Evolutionary conservation across 768 basidiomycete species (phyloP), one percentile per base, ranked within the genome.

Genomic region (Butyriboletus loyo): DNA sequence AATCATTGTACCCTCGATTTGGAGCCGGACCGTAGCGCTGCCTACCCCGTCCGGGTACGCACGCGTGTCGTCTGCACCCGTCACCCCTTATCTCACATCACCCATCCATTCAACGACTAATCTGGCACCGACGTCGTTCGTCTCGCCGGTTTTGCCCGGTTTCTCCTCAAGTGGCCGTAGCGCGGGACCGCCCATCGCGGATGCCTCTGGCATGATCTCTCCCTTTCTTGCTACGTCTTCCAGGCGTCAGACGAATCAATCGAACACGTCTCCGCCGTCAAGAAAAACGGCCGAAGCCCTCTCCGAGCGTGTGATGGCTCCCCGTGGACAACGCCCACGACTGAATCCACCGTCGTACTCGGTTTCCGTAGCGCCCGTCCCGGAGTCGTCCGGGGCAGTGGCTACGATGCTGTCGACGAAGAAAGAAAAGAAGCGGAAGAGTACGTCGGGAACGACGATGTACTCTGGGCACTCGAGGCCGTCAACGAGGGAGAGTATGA

Each of bases 291-390:
- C 53, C 1, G 53, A 63, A 27, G 55, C 37, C 5, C 19, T 9
- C 10, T 30, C 50, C 6, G 56, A 56, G 41, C 46, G 40, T 2
- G 45, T 27, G 3, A n/a, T 24, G 21, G 27, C 55, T 27, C 34
- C 56, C 0, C 35, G 57, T 5, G 50, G 40, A 28, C 56, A 30
- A 31, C 58, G 62, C 9, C 24, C 30, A 10, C 57, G 67, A 1
- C 39, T 68, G 50, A 68, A 68, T 37, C 67, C 68, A 15, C 67
- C 68, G 4, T 53, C 67, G 6, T 68, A 68, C 35, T 52, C 60
- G 25, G 49, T 52, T 11, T 46, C 57, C 1, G 28, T 13, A 6
- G 54, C 40, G 11, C 25, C 36, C 7, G n/a, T n/a, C n/a, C n/a
- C n/a, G n/a, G 27, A 36, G 14, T 2, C 49, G 5, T 49, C 51